Percentiles rank a stretch among this genome's conserved stretches.
Conservation (phyloP, 2,329 filamentous ascomycete species). For the Beauveria brongniartii region DNA sequence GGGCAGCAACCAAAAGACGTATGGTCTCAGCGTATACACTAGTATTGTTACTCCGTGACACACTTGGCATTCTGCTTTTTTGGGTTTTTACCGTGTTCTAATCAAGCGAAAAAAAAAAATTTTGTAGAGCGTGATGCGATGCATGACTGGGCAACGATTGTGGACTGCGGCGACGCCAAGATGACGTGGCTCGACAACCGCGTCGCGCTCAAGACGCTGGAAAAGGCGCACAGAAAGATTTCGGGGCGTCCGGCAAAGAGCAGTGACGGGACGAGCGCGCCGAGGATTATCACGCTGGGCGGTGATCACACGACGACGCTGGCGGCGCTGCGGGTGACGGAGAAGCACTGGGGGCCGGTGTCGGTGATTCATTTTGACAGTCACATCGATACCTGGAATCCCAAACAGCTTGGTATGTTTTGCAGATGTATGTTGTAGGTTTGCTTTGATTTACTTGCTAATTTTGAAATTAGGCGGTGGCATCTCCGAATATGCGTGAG, state of each 20-base stretch:
- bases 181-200: constrained; percentile 18
- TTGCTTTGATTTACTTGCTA: background rate
- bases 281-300: constrained; percentile 51
- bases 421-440: background rate
- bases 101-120: background rate
- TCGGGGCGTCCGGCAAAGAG: constrained; percentile 13
- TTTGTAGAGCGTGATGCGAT: constrained; percentile 16
- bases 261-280: constrained; percentile 10
- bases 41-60: constrained; percentile 3
- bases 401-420: constrained; percentile 8
- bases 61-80: too few relatives aligned
- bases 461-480: constrained; percentile 12
- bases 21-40: constrained; percentile 17
- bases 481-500: constrained; percentile 16
- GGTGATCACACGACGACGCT: constrained; percentile 64
- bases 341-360: constrained; percentile 50
- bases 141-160: constrained; percentile 56
- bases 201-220: constrained; percentile 16
- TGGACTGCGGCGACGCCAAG: constrained; percentile 67
- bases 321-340: constrained; percentile 55
- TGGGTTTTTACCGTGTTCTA: background rate
- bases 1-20: constrained; percentile 56
- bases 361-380: constrained; percentile 63
- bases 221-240: constrained; percentile 16
- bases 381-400: constrained; percentile 35